Evolutionary conservation across 2,329 filamentous ascomycete species (phyloP), one percentile per base, ranked within the genome.

Genomic region (Albophoma yamanashiensis): DNA sequence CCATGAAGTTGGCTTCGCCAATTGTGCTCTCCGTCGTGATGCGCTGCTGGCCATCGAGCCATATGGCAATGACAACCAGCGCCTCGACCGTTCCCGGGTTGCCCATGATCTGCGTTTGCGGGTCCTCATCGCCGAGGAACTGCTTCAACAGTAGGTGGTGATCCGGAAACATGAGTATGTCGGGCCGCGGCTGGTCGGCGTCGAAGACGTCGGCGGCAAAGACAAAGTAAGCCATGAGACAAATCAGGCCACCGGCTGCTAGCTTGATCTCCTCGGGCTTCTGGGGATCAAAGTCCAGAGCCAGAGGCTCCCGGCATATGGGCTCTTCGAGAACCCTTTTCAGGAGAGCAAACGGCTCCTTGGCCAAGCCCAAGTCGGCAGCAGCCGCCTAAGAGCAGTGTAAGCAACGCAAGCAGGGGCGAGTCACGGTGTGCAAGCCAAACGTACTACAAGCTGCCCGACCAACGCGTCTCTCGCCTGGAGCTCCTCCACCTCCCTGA

Each of bases 371-470:
- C 2, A 89, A 71, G 67, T 88, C 85, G 58, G 83, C 79, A 20
- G 87, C 82, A 58, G 91, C 76, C 22, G 87, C 84, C 76, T 86
- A 60, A 31, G 22, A n/a, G 8, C 57, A 20, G 17, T 66, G 39
- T 70, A 60, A 70, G 59, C n/a, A 25, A 3, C 3, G 64, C 12
- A 56, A 56, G 14, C 11, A 38, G 4, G 14, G 17, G 3, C 22
- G 8, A 31, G 8, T 25, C 4, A 34, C 31, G 1, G 2, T 12
- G 60, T 3, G 27, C 12, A 15, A 40, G 20, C 27, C 38, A 14
- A 14, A 78, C 82, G 71, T 74, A 87, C 85, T 63, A 86, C 86
- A 31, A 92, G 74, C 67, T 92, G 86, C 0, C 89, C 89, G n/a
- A 90, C 79, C 55, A 89, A 81, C 8, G 83, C 81, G 62, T 89